phyloP scores from a whole-genome alignment of 2,329 filamentous ascomycete species.

The Neodidymelliopsis sp. region DNA sequence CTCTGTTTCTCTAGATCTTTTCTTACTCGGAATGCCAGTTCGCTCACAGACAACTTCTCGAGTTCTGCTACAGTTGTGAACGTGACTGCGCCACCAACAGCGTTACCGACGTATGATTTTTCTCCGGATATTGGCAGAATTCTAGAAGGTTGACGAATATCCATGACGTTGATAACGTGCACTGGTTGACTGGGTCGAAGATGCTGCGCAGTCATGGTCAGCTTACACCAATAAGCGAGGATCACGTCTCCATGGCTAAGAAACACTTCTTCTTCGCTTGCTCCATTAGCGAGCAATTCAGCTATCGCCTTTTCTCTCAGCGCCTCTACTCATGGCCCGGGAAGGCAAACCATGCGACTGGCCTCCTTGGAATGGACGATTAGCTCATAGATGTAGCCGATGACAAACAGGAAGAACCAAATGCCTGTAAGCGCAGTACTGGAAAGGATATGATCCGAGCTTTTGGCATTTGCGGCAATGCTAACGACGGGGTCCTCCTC shows the following conservation, averaged over 20 bases:
- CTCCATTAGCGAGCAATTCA: constrained; percentile 15
- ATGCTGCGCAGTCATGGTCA: constrained; percentile 10
- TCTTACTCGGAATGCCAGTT: constrained; percentile 32
- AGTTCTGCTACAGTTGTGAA: constrained; percentile 23
- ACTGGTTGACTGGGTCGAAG: constrained; percentile 17
- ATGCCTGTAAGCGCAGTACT: constrained; percentile 16
- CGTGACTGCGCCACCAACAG: constrained; percentile 5
- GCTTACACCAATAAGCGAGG: constrained; percentile 22
- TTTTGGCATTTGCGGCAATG: not conserved
- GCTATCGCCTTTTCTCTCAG: constrained; percentile 2
- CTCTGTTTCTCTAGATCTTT: constrained; percentile 26
- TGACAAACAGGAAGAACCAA: constrained; percentile 20
- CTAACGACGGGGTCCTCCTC: constrained; percentile 26
- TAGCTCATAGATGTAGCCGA: constrained; percentile 25
- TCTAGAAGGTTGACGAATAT: constrained; percentile 27
- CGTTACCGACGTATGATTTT: constrained; percentile 28
- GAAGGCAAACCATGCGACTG: constrained; percentile 22
- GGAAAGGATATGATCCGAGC: constrained; percentile 23
- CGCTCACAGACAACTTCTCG: constrained; percentile 26
- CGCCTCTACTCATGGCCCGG: constrained; percentile 16
- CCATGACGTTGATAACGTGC: constrained; percentile 34
- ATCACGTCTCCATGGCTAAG: constrained; percentile 31
- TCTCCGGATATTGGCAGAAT: constrained; percentile 19
- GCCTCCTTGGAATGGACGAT: constrained; percentile 19
- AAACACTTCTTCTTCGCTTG: constrained; percentile 24